Evolutionary conservation across 331 rosid species (phyloP), one percentile per base, ranked within the genome.

Genomic region (Acacia pycnantha): DNA sequence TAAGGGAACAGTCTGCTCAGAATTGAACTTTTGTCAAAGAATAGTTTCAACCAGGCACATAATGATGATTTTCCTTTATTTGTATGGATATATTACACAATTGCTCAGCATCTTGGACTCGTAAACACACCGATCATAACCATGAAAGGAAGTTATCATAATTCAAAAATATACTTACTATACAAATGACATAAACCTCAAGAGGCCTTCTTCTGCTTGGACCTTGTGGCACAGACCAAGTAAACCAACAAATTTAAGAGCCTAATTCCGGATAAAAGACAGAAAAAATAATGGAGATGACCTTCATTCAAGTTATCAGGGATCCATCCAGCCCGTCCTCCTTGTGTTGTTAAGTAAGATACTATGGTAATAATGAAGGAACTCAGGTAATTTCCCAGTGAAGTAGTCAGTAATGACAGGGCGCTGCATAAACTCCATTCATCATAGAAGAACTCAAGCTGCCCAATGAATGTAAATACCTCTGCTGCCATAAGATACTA

Each of bases 361-460:
- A 93, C 97, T 2, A 93, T 0, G 3, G 97, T 93, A 37, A 95
- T 92, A 85, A 93, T 95, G 67, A 95, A 88, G 1, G 98, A 85
- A 82, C 98, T 95, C 80, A 89, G 72, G 85, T 93, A 93, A 75
- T 90, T 95, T 59, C 98, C 98, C 66, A 95, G 64, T 2, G 93
- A 78, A 78, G 48, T 89, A 2, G 98, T 93, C 81, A 93, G 81
- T 54, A 95, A 95, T 5, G 98, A 88, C 82, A 95, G 73, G 4
- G 98, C 98, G 47, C 98, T 95, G 80, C 98, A 95, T 75, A 93
- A 84, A 84, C 98, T 95, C 75, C 98, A 95, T 84, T 95, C 94
- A 82, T 93, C 97, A n/a, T 95, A 93, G 86, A 95, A 93, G 88
- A 95, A 95, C 93, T 95, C 95, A 0, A 93, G 93, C 86, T 95